A percentile compares a stretch with the other conserved stretches of the same genome.
Evolutionary conservation across 495 filamentous ascomycete genomes (phyloP).

Genomic region (Tricharina praecox): DNA sequence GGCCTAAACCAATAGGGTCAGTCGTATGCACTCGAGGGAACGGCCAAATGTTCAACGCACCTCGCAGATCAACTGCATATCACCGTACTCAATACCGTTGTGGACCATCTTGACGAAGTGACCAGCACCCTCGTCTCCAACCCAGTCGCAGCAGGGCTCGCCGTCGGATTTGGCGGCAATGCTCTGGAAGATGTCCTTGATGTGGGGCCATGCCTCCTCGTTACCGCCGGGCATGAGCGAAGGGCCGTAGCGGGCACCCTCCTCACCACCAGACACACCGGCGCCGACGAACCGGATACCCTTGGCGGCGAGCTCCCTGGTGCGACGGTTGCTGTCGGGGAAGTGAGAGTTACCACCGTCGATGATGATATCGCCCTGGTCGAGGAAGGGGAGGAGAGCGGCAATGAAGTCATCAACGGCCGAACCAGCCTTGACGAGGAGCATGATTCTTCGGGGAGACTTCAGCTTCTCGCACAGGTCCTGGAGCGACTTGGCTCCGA

Average conservation of each 20-base stretch:
- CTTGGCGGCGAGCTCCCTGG: slow-evolving; percentile 66
- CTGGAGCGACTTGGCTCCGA: slow-evolving; percentile 83
- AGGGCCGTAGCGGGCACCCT: slow-evolving; percentile 93
- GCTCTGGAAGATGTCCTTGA: slow-evolving; percentile 98
- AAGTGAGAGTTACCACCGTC: slow-evolving; percentile 99
- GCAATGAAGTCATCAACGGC: slow-evolving; percentile 98
- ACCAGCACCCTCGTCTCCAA: slow-evolving; percentile 94
- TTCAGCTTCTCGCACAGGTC: slow-evolving; percentile 93
- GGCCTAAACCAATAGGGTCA: slow-evolving; percentile 40
- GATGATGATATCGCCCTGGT: slow-evolving; percentile 94
- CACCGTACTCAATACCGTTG: slow-evolving; percentile 99
- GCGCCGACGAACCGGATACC: slow-evolving; percentile 90
- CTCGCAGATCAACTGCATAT: slow-evolving; percentile 99
- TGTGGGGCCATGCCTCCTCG: slow-evolving; percentile 92
- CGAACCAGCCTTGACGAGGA: slow-evolving; percentile 94
- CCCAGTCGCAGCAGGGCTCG: slow-evolving; percentile 98
- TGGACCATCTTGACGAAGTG: slow-evolving; percentile 99
- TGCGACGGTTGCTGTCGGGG: slow-evolving; percentile 95
- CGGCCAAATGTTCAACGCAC: slow-evolving; percentile 34
- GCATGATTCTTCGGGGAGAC: slow-evolving; percentile 87
- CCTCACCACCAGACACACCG: slow-evolving; percentile 97
- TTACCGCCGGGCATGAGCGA: slow-evolving; percentile 98
- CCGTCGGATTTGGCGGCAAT: slow-evolving; percentile 92
- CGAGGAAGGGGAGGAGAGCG: slow-evolving; percentile 72
- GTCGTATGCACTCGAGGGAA: neutral